Evolutionary conservation across 176 grass and related monocot species (phyloP).

Genomic region (Metroxylon sagu): DNA sequence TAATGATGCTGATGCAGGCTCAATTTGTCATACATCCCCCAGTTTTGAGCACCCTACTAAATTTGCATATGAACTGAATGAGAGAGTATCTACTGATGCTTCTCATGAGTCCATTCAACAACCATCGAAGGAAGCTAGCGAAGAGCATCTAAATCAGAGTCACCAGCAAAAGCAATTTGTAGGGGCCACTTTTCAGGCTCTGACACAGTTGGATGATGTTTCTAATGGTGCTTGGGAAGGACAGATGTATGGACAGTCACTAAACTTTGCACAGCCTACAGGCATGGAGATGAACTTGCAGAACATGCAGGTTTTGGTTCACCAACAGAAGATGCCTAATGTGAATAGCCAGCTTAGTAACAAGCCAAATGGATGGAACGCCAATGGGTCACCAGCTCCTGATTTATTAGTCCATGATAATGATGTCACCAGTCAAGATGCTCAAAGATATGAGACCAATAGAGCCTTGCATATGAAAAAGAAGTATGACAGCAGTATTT

Average conservation of each 20-base stretch:
- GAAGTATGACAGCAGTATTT: constrained; percentile 31
- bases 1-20: background rate
- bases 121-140: background rate
- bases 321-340: constrained; percentile 6
- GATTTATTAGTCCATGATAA: constrained; percentile 9
- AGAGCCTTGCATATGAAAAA: constrained; percentile 34
- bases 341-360: background rate
- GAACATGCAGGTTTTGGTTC: background rate
- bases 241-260: background rate
- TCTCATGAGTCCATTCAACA: background rate
- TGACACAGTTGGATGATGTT: background rate
- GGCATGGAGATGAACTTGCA: constrained; percentile 10
- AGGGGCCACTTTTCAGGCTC: constrained; percentile 1
- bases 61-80: background rate
- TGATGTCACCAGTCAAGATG: too few relatives aligned
- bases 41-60: background rate
- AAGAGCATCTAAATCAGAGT: background rate
- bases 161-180: background rate
- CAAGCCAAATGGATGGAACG: constrained; percentile 7
- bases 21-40: background rate
- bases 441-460: background rate
- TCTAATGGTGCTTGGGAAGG: constrained; percentile 5
- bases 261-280: background rate
- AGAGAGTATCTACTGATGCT: background rate
- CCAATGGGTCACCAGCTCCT: constrained; percentile 15